Conservation (phyloP, 352 stramenopile genomes). For the Plasmopara viticola region DNA sequence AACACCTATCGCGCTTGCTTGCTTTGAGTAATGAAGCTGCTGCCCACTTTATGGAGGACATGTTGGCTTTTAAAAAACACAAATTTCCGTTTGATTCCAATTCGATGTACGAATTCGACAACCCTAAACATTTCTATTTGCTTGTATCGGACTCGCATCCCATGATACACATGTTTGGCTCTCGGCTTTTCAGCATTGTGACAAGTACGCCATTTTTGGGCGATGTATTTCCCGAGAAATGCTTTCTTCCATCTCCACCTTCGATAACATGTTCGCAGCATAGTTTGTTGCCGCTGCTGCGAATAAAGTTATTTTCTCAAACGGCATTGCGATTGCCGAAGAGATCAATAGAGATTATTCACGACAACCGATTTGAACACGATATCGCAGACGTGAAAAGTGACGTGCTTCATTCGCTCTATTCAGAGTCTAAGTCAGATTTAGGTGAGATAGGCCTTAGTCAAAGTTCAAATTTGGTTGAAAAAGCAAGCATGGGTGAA, state of each 20-base stretch:
- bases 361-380: not conserved
- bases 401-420: not conserved
- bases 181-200: constrained; percentile 64
- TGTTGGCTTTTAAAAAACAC: constrained; percentile 67
- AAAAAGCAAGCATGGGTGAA: not conserved
- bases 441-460: not conserved
- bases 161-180: constrained; percentile 69
- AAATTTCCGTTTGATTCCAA: constrained; percentile 73
- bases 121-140: constrained; percentile 65
- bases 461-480: not conserved
- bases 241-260: constrained; percentile 48
- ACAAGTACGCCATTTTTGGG: constrained; percentile 44
- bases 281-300: constrained; percentile 39
- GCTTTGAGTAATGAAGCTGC: constrained; percentile 47
- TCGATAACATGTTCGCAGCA: constrained; percentile 27
- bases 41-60: constrained; percentile 63
- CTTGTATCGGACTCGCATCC: constrained; percentile 72
- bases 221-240: constrained; percentile 36
- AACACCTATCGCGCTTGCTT: constrained; percentile 23
- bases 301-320: constrained; percentile 39
- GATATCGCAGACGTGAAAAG: not conserved
- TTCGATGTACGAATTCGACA: constrained; percentile 71
- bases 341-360: constrained; percentile 36
- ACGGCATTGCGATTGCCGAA: constrained; percentile 38
- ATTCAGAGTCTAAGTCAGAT: not conserved